Evolutionary conservation across 2,329 filamentous ascomycete genomes (phyloP).

Genomic region (Sarocladiaceae sp.): DNA sequence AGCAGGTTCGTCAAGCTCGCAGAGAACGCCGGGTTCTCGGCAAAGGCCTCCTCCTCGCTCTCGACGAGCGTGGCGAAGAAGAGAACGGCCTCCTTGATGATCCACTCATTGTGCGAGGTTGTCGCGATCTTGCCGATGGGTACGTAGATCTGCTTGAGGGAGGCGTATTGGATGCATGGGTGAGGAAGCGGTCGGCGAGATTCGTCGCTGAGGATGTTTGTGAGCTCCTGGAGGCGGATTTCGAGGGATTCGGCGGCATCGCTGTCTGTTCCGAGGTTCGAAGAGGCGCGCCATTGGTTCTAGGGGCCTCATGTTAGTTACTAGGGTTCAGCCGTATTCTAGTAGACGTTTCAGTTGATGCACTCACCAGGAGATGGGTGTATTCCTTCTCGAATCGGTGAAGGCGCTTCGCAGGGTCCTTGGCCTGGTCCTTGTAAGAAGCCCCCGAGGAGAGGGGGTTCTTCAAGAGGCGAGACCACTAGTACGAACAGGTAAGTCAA

Average conservation of each 20-base stretch:
- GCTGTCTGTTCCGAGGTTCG: slow-evolving; percentile 53
- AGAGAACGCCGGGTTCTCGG: slow-evolving; percentile 81
- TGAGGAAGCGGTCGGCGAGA: slow-evolving; percentile 82
- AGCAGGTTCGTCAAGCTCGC: slow-evolving; percentile 82
- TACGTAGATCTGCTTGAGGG: slow-evolving; percentile 81
- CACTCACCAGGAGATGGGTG: slow-evolving; percentile 50
- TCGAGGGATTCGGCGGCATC: slow-evolving; percentile 59
- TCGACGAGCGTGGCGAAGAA: slow-evolving; percentile 92
- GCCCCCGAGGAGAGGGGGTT: slow-evolving; percentile 52
- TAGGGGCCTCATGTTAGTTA: slow-evolving; percentile 20
- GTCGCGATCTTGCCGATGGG: slow-evolving; percentile 85
- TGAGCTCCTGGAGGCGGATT: slow-evolving; percentile 56
- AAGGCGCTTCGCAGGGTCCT: slow-evolving; percentile 57
- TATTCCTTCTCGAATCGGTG: slow-evolving; percentile 64
- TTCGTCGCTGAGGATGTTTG: slow-evolving; percentile 77
- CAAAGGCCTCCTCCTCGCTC: slow-evolving; percentile 91
- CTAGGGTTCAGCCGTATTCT: neutral
- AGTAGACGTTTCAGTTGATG: neutral
- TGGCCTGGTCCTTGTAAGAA: slow-evolving; percentile 53
- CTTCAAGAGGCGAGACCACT: slow-evolving; percentile 61
- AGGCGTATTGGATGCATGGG: slow-evolving; percentile 82
- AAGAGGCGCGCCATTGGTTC: slow-evolving; percentile 53
- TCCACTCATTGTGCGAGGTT: slow-evolving; percentile 74
- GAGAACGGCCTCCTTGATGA: slow-evolving; percentile 76
- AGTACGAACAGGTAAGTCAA: too few species aligned